Evolutionary conservation across 2,329 filamentous ascomycete species (phyloP).

Genomic region (Trichoderma sp.): DNA sequence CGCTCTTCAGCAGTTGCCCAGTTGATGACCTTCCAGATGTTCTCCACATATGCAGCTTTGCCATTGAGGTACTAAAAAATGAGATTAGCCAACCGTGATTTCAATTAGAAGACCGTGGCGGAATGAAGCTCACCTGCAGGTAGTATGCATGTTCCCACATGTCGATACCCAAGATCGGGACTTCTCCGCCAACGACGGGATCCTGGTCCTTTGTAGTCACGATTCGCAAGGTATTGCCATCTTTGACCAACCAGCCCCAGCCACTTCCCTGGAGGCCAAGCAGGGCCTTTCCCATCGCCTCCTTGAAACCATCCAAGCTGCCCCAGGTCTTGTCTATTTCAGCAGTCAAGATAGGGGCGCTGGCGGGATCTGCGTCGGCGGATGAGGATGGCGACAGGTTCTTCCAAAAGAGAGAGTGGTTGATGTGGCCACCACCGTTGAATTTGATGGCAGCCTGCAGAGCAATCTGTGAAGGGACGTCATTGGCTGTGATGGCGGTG

Average conservation of each 20-base stretch:
- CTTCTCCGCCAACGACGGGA: constrained; percentile 61
- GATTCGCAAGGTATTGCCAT: constrained; percentile 62
- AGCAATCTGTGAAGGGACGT: constrained; percentile 63
- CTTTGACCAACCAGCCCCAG: constrained; percentile 82
- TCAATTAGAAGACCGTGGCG: too few relatives aligned
- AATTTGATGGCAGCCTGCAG: constrained; percentile 76
- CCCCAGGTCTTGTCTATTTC: constrained; percentile 68
- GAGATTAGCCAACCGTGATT: background rate
- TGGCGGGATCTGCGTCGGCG: constrained; percentile 53
- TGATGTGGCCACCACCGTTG: constrained; percentile 89
- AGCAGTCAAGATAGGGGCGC: constrained; percentile 56
- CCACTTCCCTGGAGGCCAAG: constrained; percentile 78
- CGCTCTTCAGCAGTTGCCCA: constrained; percentile 69
- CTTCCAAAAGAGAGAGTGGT: constrained; percentile 91
- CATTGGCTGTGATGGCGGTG: constrained; percentile 52
- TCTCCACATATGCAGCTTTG: constrained; percentile 71
- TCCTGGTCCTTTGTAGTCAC: constrained; percentile 87
- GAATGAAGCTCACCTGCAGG: constrained; percentile 56
- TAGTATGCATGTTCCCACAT: constrained; percentile 97
- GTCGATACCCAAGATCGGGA: constrained; percentile 75
- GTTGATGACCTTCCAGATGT: constrained; percentile 77
- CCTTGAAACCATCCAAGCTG: constrained; percentile 62
- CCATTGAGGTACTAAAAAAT: constrained; percentile 68
- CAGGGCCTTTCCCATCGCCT: constrained; percentile 63
- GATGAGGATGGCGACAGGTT: constrained; percentile 66